Base-by-base conservation (phyloP, 2,329 filamentous ascomycete genomes). In the Aureobasidium zeae region DNA sequence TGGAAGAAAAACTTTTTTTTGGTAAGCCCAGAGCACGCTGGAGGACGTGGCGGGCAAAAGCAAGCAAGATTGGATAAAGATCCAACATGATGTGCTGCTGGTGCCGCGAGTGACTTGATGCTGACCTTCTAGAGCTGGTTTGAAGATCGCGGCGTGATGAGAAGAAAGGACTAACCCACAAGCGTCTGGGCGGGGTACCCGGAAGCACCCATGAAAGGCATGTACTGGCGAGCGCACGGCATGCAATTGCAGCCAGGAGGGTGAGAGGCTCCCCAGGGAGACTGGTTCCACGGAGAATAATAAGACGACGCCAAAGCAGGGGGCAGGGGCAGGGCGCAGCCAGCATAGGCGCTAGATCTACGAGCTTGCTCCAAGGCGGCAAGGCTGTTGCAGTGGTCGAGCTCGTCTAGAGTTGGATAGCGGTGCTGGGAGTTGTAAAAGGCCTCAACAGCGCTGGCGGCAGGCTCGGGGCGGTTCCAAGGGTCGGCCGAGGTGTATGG, bases 161-260 rank as follows among this genome's bases (percentile, higher is more conserved):
- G 15, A n/a, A 9, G 13, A 16, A 17, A 12, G 13, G 11, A 22
- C 47, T 46, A 62, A n/a, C 59, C 59, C 52, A 60, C 59, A 41
- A 61, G 58, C n/a, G 59, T 56, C 51, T 61, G 58, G 32, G 57
- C 51, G 20, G 55, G 48, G 47, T 59, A 61, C 47, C 52, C 51
- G 7, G 57, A 53, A 22, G 54, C 48, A 51, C 57, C 54, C 15
- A 53, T 50, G 47, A 60, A 61, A 26, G 57, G 51, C 12, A 58
- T 58, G 44, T 57, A 60, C 46, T 61, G 57, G 16, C 54, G 51
- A 20, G 52, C 48, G 46, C 60, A 63, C 16, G 52, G 48, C 20
- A 57, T 53, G 49, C 60, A 63, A 39, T 48, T 51, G 51, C 60
- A 63, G 31, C 60, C 60, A 45, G 55, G 58, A 35, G 57, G 56